These are phyloP conservation scores for Logfia minima DNA, from an alignment of 129 eudicot genomes.

Conservation along the genomic window DNA sequence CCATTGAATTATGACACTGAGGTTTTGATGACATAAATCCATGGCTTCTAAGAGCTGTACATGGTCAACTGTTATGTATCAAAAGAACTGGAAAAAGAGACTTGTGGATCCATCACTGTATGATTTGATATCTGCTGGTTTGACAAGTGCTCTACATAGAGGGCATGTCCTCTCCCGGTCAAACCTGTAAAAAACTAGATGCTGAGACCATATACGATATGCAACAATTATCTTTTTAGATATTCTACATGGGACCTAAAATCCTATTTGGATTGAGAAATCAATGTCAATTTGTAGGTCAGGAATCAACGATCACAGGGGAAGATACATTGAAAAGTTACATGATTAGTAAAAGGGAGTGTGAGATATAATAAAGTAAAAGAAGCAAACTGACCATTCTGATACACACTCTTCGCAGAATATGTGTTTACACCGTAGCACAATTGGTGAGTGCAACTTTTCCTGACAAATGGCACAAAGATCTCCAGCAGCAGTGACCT, in stretches of 20 bases:
- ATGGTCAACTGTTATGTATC: slow-evolving; percentile 9
- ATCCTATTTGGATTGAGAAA: neutral
- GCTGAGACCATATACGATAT: neutral
- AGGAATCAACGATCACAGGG: neutral
- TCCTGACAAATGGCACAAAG: slow-evolving; percentile 57
- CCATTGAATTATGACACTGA: neutral
- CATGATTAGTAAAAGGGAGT: neutral
- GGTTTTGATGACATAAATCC: slow-evolving; percentile 10
- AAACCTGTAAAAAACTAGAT: slow-evolving; percentile 34
- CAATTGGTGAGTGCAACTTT: slow-evolving; percentile 49
- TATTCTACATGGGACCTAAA: neutral
- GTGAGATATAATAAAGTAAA: neutral
- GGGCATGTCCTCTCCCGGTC: slow-evolving; percentile 62
- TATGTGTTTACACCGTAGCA: slow-evolving; percentile 49
- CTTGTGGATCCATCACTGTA: slow-evolving; percentile 57
- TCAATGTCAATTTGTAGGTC: neutral
- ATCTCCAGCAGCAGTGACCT: slow-evolving; percentile 60
- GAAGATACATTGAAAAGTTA: neutral
- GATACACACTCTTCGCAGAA: slow-evolving; percentile 62
- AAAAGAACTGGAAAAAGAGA: slow-evolving; percentile 53
- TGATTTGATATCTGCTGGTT: slow-evolving; percentile 50
- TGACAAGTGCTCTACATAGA: slow-evolving; percentile 51
- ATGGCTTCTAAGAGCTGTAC: slow-evolving; percentile 10
- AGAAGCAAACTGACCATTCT: slow-evolving; percentile 46
- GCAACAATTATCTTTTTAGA: neutral